These are phyloP conservation scores for Apiospora arundinis DNA, from an alignment of 2,329 filamentous ascomycete genomes.

Conservation along the genomic window DNA sequence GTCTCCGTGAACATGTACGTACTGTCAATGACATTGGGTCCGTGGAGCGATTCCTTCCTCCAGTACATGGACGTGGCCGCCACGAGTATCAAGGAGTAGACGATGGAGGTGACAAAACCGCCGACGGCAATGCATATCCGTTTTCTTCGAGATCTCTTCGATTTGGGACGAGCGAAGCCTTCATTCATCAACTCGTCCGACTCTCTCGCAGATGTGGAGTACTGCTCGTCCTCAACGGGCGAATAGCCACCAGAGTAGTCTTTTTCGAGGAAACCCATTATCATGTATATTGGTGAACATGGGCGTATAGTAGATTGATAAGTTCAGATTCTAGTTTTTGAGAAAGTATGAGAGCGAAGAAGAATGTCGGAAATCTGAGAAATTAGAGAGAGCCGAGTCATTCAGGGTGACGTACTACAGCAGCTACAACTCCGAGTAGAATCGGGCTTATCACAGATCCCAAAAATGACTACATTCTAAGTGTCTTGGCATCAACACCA, in stretches of 20 bases:
- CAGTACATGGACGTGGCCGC: constrained; percentile 30
- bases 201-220: background rate
- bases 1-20: constrained; percentile 27
- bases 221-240: background rate
- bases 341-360: background rate
- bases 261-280: background rate
- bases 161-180: background rate
- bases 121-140: constrained; percentile 26
- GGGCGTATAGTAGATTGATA: background rate
- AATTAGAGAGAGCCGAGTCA: background rate
- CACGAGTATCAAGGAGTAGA: constrained; percentile 29
- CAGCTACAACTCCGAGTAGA: background rate
- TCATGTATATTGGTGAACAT: background rate
- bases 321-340: background rate
- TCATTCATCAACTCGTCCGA: background rate
- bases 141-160: constrained; percentile 23
- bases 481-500: too few relatives aligned
- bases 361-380: background rate
- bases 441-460: background rate
- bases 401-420: background rate
- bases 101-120: constrained; percentile 24
- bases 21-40: constrained; percentile 34
- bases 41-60: constrained; percentile 31
- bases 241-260: background rate
- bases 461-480: too few relatives aligned